Evolutionary conservation across 768 basidiomycete species (phyloP), one percentile per base, ranked within the genome.

Genomic region (Pulveroboletus sp.): DNA sequence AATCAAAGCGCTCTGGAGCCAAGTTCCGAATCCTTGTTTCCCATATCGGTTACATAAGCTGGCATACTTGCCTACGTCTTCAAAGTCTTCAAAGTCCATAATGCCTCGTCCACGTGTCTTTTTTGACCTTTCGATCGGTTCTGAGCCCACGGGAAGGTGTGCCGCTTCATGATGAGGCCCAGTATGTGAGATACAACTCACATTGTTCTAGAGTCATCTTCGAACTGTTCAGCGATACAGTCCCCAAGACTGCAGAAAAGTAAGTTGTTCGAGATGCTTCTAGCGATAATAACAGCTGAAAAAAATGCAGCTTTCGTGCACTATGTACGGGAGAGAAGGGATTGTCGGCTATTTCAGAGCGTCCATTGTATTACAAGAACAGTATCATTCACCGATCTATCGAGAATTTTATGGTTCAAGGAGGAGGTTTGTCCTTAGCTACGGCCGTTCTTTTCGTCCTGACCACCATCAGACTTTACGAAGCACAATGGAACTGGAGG

Each of bases 301-400:
- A 32, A 42, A 9, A 43, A 43, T 14, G 11, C 39, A 94, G 91
- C 69, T 94, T 94, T 65, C 81, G 92, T 37, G 81, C 84, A 4
- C 71, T 95, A 44, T 91, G 88, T 64, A 94, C 91, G 1, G 93
- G 93, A 9, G 88, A 92, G 65, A 83, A 81, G 59, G 93, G 92
- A 5, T 57, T 85, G 7, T 90, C 88, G 0, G 65, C 75, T 1
- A 63, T 74, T 19, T 76, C 80, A 2, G 77, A 84, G n/a, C 67
- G 81, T 10, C 85, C 89, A 6, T 74, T 94, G 5, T 87, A 85
- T 70, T 94, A 91, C 78, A 92, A 90, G 69, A 81, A 82, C 59
- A 79, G 77, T 55, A 81, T 82, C 35, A 75, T 91, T 12, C 92
- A 94, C 61, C 75, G 92, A 23, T 84, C 86, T 29, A 93, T 94